Evolutionary conservation across 768 basidiomycete genomes (phyloP).

Genomic region (Albatrellus ellisii): DNA sequence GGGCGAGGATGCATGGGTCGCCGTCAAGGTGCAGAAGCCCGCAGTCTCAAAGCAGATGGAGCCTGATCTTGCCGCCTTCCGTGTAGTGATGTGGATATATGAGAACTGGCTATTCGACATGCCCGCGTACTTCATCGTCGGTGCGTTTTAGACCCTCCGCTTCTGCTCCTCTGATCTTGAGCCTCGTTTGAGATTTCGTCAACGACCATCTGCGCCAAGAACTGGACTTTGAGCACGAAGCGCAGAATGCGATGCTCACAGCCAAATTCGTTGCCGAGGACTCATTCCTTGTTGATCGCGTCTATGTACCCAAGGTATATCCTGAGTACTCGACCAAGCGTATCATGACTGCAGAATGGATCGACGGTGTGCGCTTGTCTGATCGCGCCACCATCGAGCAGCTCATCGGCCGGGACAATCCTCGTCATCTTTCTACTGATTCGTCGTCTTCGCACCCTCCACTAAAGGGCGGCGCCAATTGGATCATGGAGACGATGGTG

Average conservation of each 20-base stretch:
- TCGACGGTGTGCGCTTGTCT: slow-evolving; percentile 60
- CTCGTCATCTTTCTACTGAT: slow-evolving; percentile 4
- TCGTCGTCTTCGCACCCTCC: neutral
- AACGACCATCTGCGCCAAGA: slow-evolving; percentile 74
- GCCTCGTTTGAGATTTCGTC: slow-evolving; percentile 47
- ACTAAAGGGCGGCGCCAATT: slow-evolving; percentile 45
- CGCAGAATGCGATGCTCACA: slow-evolving; percentile 60
- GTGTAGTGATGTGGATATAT: slow-evolving; percentile 68
- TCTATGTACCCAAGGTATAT: slow-evolving; percentile 70
- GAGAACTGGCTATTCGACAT: slow-evolving; percentile 76
- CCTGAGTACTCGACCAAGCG: slow-evolving; percentile 59
- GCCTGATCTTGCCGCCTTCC: slow-evolving; percentile 64
- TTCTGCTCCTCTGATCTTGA: neutral
- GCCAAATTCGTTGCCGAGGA: slow-evolving; percentile 57
- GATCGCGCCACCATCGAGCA: slow-evolving; percentile 43
- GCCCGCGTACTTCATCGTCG: slow-evolving; percentile 70
- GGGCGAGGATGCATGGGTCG: slow-evolving; percentile 44
- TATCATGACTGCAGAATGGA: slow-evolving; percentile 81
- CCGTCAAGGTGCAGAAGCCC: slow-evolving; percentile 90
- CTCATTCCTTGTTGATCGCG: slow-evolving; percentile 51
- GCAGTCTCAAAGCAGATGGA: slow-evolving; percentile 78
- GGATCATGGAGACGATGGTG: slow-evolving; percentile 78
- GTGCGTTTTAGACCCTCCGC: slow-evolving; percentile 23
- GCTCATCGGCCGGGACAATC: slow-evolving; percentile 41
- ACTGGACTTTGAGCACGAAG: slow-evolving; percentile 73